A percentile compares a stretch with the other conserved stretches of the same genome.
phyloP scores from a whole-genome alignment of 129 eudicot genomes.

The Escallonia herrerae region DNA sequence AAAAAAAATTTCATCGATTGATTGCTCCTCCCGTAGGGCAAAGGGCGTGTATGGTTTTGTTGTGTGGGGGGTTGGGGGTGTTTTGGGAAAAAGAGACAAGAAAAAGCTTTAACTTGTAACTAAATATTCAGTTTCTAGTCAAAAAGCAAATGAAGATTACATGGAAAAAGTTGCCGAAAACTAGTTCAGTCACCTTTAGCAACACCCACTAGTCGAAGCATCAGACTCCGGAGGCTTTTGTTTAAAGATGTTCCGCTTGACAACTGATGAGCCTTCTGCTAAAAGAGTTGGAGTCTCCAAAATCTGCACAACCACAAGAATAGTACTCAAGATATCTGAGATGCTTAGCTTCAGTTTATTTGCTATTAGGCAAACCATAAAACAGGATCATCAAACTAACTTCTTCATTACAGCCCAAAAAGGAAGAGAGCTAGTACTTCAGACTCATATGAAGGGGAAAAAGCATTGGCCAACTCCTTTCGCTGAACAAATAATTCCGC shows the following conservation, averaged over 20 bases:
- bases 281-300: slow-evolving; percentile 88
- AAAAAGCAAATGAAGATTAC: slow-evolving; percentile 5
- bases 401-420: too few species aligned
- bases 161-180: slow-evolving; percentile 3
- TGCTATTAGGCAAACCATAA: too few species aligned
- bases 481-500: too few species aligned
- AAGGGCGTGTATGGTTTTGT: too few species aligned
- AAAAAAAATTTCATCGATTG: too few species aligned
- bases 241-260: slow-evolving; percentile 71
- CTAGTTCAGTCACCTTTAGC: slow-evolving; percentile 29
- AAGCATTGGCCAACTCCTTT: too few species aligned
- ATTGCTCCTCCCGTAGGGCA: too few species aligned
- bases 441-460: too few species aligned
- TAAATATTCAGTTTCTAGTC: slow-evolving; percentile 25
- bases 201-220: slow-evolving; percentile 67
- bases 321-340: not conserved
- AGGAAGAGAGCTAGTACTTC: too few species aligned
- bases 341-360: not conserved
- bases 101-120: slow-evolving; percentile 8
- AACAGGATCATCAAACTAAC: too few species aligned
- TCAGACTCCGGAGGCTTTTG: slow-evolving; percentile 68
- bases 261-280: slow-evolving; percentile 66
- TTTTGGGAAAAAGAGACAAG: not conserved
- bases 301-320: slow-evolving; percentile 43
- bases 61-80: too few species aligned